Base-by-base conservation (phyloP, 345 rosid genomes). In the Firmiana major region DNA sequence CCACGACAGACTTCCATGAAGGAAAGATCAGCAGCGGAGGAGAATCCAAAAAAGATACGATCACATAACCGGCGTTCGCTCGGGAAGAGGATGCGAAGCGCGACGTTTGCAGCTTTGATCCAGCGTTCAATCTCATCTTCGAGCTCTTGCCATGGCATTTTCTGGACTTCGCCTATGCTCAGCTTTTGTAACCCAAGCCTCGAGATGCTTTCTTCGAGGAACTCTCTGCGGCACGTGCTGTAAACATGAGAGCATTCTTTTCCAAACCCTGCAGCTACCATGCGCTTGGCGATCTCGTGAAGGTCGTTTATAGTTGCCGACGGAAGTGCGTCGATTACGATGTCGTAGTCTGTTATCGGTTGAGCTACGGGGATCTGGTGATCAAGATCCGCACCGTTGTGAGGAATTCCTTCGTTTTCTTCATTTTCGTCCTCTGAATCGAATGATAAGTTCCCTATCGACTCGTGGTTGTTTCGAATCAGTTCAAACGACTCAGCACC, bases 1-100 rank as follows among this genome's bases (percentile, higher is more conserved):
- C 94, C 97, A 8, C 97, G 93, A 73, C 96, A 93, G 16, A 92
- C 97, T 81, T 95, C 99, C 99, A 95, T 95, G 83, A 95, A 95
- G 0, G 97, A 90, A 40, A 89, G 81, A 78, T 93, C 97, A 6
- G 92, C 89, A 1, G 92, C 93, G 0, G 91, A 84, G 9, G 92
- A 79, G 63, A 90, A 87, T 13, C 96, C 94, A 15, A 87, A 84
- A 75, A 90, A 95, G 58, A 95, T 88, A 1, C 98, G 97, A 73
- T 92, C 97, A 26, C 98, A 95, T 77, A 95, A 82, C n/a, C 98
- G 88, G 2, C 99, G 90, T 82, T 95, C 99, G 69, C 98, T 93
- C 3, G 99, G 98, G 79, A 91, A 95, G 48, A 95, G 89, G 77
- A 95, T 90, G 10, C 93, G 88, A 2, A 95, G 84, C 9, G 89